A percentile compares a stretch with the other conserved stretches of the same genome.
Conservation (phyloP, 2,329 filamentous ascomycete species). For the Alternaria solani region DNA sequence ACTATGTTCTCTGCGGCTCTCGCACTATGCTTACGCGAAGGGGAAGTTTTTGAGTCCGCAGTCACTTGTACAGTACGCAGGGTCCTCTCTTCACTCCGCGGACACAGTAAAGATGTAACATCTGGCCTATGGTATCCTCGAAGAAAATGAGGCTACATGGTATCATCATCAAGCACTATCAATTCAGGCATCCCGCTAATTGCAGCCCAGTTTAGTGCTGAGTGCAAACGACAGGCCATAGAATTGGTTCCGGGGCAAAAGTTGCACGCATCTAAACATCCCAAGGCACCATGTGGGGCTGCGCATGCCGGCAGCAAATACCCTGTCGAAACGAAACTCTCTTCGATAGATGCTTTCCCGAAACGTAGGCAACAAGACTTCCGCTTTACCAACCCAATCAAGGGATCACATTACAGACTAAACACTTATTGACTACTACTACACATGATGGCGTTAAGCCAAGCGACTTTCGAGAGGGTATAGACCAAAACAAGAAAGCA, state of each 20-base stretch:
- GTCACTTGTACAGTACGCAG: neutral
- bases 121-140: neutral
- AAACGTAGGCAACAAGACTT: neutral
- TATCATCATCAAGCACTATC: neutral
- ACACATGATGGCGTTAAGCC: neutral
- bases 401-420: slow-evolving; percentile 3
- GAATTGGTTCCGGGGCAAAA: neutral
- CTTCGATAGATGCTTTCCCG: neutral
- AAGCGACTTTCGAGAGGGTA: slow-evolving; percentile 5
- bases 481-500: slow-evolving; percentile 1
- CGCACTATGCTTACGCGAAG: neutral
- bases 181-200: neutral
- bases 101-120: neutral
- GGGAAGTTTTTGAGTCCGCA: neutral
- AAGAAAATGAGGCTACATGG: neutral
- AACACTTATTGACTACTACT: neutral
- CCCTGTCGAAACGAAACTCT: neutral
- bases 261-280: neutral
- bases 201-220: neutral
- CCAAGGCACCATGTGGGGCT: neutral
- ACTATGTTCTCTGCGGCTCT: neutral
- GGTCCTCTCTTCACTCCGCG: neutral
- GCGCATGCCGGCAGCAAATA: neutral
- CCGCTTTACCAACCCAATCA: neutral
- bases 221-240: neutral